Evolutionary conservation across 192 early-diverging fungal genomes (phyloP), one percentile per base, ranked within the genome.

Genomic region (Mortierella claussenii): DNA sequence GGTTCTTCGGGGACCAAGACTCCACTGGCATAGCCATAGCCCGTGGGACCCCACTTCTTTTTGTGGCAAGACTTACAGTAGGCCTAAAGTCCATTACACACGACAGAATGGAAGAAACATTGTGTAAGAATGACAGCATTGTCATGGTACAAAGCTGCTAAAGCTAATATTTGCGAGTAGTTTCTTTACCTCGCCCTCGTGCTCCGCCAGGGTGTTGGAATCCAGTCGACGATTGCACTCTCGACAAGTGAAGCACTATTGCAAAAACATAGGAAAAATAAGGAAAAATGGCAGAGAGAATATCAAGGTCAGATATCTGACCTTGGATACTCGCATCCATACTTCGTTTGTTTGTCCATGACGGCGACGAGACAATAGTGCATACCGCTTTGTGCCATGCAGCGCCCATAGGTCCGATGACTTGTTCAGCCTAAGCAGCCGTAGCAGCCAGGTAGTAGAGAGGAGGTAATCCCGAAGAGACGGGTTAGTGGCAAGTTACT

Each of bases 211-310:
- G 21, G 67, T 75, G 32, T 52, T 82, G 23, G 87, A 88, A 42
- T 88, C 87, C 27, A 88, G 63, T 17, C 80, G 79, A 47, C 86
- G 86, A 20, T 83, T 84, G 55, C 87, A 88, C 65, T 88, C 85
- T 67, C 67, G 52, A 31, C 54, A 68, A 28, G 55, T 66, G 34
- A 53, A 71, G 60, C 57, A 71, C 65, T 52, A 57, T 52, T 8
- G 8, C 1, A 2, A 27, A 55, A 10, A 40, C 21, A 46, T 17
- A 63, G 32, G 33, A 18, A 34, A 23, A 31, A 55, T 24, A 24
- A 49, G 12, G n/a, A 32, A 13, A 18, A 26, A 45, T 40, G 13
- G n/a, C n/a, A n/a, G n/a, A n/a, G n/a, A n/a, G n/a, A n/a, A n/a
- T n/a, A n/a, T n/a, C n/a, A n/a, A n/a, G n/a, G n/a, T n/a, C n/a